Percentiles rank a stretch among this genome's conserved stretches.
Evolutionary conservation across 2,329 filamentous ascomycete genomes (phyloP).

Genomic region (Trichoderma arundinaceum): DNA sequence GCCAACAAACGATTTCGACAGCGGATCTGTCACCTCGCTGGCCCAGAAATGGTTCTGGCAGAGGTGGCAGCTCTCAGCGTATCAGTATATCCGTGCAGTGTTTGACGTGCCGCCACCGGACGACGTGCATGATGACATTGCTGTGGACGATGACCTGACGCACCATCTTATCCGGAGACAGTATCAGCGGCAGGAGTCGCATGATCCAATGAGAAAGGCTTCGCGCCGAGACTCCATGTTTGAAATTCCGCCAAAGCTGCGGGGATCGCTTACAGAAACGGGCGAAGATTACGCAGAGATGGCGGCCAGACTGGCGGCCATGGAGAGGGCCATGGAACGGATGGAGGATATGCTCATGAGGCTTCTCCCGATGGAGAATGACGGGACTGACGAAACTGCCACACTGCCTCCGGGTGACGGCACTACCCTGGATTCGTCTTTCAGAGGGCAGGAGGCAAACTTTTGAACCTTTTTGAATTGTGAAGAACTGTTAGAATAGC

Average conservation of each 20-base stretch:
- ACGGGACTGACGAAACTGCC: conserved; percentile 15
- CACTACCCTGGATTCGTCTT: conserved; percentile 42
- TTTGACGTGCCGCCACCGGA: conserved; percentile 74
- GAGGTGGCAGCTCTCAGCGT: conserved; percentile 70
- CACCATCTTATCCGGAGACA: conserved; percentile 63
- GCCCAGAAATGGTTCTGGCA: conserved; percentile 64
- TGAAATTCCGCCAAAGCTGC: conserved; percentile 55
- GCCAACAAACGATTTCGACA: conserved; percentile 43
- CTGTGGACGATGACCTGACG: conserved; percentile 64
- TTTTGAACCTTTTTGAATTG: conserved; percentile 1
- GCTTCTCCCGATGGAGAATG: conserved; percentile 42
- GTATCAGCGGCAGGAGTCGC: conserved; percentile 53
- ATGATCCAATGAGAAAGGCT: conserved; percentile 39
- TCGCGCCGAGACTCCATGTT: conserved; percentile 64
- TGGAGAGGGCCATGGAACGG: conserved; percentile 57
- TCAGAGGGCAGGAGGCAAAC: conserved; percentile 33
- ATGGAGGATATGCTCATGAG: conserved; percentile 55
- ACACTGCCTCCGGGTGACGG: conserved; percentile 34
- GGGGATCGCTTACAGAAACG: conserved; percentile 54
- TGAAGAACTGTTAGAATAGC: not conserved
- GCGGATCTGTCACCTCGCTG: conserved; percentile 35
- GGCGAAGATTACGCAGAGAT: conserved; percentile 52
- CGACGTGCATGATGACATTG: conserved; percentile 60
- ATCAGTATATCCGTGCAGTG: conserved; percentile 73
- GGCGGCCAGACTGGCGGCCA: conserved; percentile 50